Base-by-base conservation (phyloP, 1,284 basidiomycete genomes). In the Ganoderma leucocontextum region DNA sequence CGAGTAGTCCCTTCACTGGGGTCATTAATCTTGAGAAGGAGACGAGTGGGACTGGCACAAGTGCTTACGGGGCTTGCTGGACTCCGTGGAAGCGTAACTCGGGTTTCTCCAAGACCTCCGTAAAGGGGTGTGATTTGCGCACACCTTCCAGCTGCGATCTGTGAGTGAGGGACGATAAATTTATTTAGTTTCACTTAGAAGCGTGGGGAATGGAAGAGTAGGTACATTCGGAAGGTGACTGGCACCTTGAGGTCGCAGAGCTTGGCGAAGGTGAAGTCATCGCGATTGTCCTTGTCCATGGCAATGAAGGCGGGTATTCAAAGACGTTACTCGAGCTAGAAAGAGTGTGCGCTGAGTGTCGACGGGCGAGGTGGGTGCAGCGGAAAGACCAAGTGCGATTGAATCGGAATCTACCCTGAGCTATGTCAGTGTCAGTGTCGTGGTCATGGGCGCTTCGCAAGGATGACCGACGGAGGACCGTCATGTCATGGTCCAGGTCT, bases 201-300 rank as follows among this genome's bases (percentile, higher is more conserved):
- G 17, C 19, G 4, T 36, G 3, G 12, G 25, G 1, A 22, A 25
- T 29, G 35, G 57, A 15, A 63, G 29, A n/a, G 36, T 13, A 55
- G 2, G 53, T 81, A 95, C 95, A 98, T 94, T 78, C 94, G 90
- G 78, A 98, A 89, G 4, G 95, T 95, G 22, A 98, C 88, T 4
- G 92, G 93, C 10, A 95, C 80, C 76, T 94, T 95, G 67, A 98
- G 86, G 78, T 97, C 94, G 67, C 91, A 92, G 49, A 96, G 87
- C 77, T 91, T 91, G 17, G 95, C 95, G 77, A 97, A 97, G 4
- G 95, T 96, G 76, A 97, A 94, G 78, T 97, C 95, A 72, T 91
- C 89, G 66, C 90, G 84, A 73, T 87, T 90, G 76, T 92, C 91
- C 76, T 91, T 92, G 80, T 92, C 91, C 91, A 93, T 93, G 60